phyloP scores from a whole-genome alignment of 2,329 filamentous ascomycete species.

The Aspergillus fructus region DNA sequence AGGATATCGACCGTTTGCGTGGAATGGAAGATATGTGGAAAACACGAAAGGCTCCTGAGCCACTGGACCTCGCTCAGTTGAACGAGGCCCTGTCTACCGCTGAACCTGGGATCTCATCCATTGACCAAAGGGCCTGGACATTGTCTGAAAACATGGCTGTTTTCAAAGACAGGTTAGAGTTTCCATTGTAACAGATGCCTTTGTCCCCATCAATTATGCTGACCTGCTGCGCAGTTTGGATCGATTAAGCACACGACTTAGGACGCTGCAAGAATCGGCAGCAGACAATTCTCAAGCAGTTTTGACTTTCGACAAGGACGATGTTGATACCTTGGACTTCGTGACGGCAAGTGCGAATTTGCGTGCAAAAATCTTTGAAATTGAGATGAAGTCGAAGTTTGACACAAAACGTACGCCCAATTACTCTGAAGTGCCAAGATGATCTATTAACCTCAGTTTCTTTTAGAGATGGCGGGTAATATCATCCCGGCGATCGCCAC shows the following conservation, averaged over 20 bases:
- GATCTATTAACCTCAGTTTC: slow-evolving; percentile 10
- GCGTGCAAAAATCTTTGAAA: slow-evolving; percentile 82
- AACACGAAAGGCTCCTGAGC: slow-evolving; percentile 68
- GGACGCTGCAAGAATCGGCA: slow-evolving; percentile 59
- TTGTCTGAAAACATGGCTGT: slow-evolving; percentile 79
- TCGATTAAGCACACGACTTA: slow-evolving; percentile 71
- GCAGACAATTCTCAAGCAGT: slow-evolving; percentile 50
- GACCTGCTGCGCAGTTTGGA: slow-evolving; percentile 54
- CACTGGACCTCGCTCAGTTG: slow-evolving; percentile 68
- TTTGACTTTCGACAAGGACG: slow-evolving; percentile 94
- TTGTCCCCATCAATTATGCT: slow-evolving; percentile 5
- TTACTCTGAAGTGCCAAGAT: neutral
- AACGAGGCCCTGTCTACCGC: slow-evolving; percentile 53
- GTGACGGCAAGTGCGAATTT: slow-evolving; percentile 89
- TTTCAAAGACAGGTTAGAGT: slow-evolving; percentile 70
- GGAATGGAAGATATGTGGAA: slow-evolving; percentile 98
- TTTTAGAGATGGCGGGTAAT: slow-evolving; percentile 89
- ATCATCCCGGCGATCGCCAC: slow-evolving; percentile 98
- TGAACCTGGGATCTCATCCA: slow-evolving; percentile 54
- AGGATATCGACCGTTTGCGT: slow-evolving; percentile 77
- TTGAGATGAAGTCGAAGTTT: slow-evolving; percentile 85
- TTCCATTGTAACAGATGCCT: neutral
- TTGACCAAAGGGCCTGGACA: slow-evolving; percentile 79
- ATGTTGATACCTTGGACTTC: slow-evolving; percentile 91
- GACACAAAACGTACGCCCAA: slow-evolving; percentile 73